Evolutionary conservation across 1,284 basidiomycete genomes (phyloP).

Genomic region (Microbotryum violaceum): DNA sequence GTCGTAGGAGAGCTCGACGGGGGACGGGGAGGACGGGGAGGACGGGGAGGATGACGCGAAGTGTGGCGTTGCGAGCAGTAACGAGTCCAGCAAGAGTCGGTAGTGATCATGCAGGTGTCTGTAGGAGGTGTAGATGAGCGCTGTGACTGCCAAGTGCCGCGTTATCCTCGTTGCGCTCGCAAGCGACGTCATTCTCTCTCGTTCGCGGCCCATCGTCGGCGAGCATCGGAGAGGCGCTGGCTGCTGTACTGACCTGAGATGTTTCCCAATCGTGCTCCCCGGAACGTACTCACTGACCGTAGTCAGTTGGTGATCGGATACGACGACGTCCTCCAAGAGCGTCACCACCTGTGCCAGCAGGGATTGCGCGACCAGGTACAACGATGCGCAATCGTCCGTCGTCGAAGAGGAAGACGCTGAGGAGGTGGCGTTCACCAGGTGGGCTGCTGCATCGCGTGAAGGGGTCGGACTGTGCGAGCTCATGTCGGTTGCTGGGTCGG

Average conservation of each 20-base stretch:
- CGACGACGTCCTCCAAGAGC: neutral
- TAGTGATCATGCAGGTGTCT: conserved; percentile 27
- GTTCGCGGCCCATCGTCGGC: too few species aligned
- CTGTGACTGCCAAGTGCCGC: neutral
- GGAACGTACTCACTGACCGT: neutral
- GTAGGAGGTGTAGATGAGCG: neutral
- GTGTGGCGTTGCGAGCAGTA: neutral
- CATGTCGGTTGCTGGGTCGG: too few species aligned
- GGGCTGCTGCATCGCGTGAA: too few species aligned
- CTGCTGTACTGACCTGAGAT: conserved; percentile 7
- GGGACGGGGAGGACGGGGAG: neutral
- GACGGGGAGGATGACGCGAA: too few species aligned
- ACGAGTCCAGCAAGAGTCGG: conserved; percentile 14
- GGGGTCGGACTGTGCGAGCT: too few species aligned
- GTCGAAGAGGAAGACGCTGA: neutral
- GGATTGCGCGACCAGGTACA: conserved; percentile 19
- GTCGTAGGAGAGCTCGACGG: conserved; percentile 57
- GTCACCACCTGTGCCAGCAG: conserved; percentile 8
- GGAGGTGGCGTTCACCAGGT: neutral
- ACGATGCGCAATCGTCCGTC: conserved; percentile 5
- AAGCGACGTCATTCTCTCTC: too few species aligned
- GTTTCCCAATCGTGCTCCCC: conserved; percentile 25
- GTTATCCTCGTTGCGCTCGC: too few species aligned
- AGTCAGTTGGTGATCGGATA: neutral
- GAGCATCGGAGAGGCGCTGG: neutral